These are phyloP conservation scores for Colletotrichum horii DNA, from an alignment of 2,329 filamentous ascomycete genomes.

Conservation along the genomic window DNA sequence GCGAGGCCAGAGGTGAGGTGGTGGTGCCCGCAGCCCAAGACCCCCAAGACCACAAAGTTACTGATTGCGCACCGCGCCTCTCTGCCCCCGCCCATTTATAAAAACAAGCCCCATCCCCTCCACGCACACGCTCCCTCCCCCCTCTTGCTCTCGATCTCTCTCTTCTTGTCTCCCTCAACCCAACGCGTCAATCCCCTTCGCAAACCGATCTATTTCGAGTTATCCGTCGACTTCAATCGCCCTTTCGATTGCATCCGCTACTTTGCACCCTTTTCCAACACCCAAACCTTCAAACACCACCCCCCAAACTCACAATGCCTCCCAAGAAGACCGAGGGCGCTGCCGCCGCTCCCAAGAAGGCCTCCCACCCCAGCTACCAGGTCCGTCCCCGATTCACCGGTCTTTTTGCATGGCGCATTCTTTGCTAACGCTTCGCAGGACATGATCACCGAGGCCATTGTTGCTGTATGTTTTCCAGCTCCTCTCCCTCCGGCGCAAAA, in stretches of 20 bases:
- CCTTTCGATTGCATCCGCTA: constrained; percentile 21
- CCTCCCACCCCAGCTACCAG: constrained; percentile 63
- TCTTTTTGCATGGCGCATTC: constrained; percentile 21
- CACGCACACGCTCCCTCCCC: constrained; percentile 51
- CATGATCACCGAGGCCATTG: constrained; percentile 68
- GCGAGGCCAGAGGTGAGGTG: not conserved
- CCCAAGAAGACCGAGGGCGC: constrained; percentile 59
- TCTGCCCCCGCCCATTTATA: constrained; percentile 62
- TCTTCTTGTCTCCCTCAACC: constrained; percentile 25
- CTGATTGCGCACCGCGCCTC: constrained; percentile 60
- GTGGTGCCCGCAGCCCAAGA: not conserved
- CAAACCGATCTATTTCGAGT: constrained; percentile 19
- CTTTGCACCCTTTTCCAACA: constrained; percentile 17
- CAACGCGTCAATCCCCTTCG: constrained; percentile 26
- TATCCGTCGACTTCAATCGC: constrained; percentile 20
- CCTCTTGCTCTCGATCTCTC: constrained; percentile 35
- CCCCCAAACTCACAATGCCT: constrained; percentile 53
- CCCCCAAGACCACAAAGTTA: constrained; percentile 33
- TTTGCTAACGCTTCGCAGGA: constrained; percentile 52
- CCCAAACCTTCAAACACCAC: constrained; percentile 27
- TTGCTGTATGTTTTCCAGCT: constrained; percentile 56
- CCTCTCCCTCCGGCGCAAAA: constrained; percentile 42
- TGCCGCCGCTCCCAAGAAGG: constrained; percentile 42
- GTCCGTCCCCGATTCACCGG: constrained; percentile 41
- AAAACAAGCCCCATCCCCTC: constrained; percentile 61